A percentile compares a stretch with the other conserved stretches of the same genome.
phyloP scores from a whole-genome alignment of 306 rosid genomes.

The Dalbergia oliveri region DNA sequence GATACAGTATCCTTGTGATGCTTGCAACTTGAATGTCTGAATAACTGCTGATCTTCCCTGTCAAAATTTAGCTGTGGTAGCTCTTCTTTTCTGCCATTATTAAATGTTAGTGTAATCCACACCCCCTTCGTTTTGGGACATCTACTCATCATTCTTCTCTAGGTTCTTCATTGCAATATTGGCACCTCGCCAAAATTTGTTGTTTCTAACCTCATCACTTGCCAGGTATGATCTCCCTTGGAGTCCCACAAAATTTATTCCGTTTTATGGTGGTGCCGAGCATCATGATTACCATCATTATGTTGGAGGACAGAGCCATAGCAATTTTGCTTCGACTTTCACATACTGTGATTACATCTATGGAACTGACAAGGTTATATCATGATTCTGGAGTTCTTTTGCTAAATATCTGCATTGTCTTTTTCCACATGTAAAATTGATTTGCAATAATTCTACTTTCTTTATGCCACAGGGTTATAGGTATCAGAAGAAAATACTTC shows the following conservation, averaged over 20 bases:
- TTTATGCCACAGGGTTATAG: slow-evolving; percentile 77
- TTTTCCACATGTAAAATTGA: slow-evolving; percentile 42
- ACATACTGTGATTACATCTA: slow-evolving; percentile 96
- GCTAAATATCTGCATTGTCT: slow-evolving; percentile 29
- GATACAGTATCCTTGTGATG: slow-evolving; percentile 5
- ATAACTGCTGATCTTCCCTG: not conserved
- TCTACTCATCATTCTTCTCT: slow-evolving; percentile 25
- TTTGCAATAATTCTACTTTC: slow-evolving; percentile 43
- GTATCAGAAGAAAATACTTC: slow-evolving; percentile 79
- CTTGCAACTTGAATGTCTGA: slow-evolving; percentile 39
- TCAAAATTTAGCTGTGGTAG: slow-evolving; percentile 24
- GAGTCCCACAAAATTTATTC: slow-evolving; percentile 82
- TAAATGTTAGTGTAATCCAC: not conserved
- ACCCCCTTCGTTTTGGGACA: not conserved
- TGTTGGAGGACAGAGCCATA: slow-evolving; percentile 96
- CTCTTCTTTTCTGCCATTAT: slow-evolving; percentile 24
- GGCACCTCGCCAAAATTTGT: slow-evolving; percentile 23
- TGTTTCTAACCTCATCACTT: slow-evolving; percentile 31
- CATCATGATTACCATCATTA: slow-evolving; percentile 97
- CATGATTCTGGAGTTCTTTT: slow-evolving; percentile 36
- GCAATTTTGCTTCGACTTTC: slow-evolving; percentile 96
- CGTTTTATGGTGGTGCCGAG: slow-evolving; percentile 96
- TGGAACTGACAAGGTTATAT: slow-evolving; percentile 94
- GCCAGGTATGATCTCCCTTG: slow-evolving; percentile 91
- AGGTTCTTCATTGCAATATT: slow-evolving; percentile 42